A percentile compares a stretch with the other conserved stretches of the same genome.
Conservation (phyloP, 345 rosid genomes). For the Gossypium anomalum region DNA sequence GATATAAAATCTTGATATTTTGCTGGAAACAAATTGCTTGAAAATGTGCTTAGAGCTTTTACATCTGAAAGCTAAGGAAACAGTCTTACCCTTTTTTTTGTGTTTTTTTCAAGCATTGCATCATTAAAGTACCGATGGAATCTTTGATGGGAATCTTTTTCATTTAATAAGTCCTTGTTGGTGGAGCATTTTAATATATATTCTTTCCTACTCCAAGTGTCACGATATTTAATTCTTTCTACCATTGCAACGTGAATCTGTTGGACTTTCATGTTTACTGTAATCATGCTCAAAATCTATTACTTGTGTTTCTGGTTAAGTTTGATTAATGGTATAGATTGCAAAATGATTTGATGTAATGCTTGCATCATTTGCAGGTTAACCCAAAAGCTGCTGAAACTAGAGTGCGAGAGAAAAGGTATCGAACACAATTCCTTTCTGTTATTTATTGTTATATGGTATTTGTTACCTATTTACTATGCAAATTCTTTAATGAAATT, state of each 20-base stretch:
- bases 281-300: not conserved
- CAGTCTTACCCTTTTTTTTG: not conserved
- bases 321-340: not conserved
- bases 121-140: not conserved
- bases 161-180: not conserved
- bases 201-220: not conserved
- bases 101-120: not conserved
- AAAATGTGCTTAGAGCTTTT: not conserved
- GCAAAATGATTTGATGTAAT: not conserved
- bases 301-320: not conserved
- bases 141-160: not conserved
- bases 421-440: not conserved
- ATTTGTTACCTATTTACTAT: not conserved
- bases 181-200: not conserved
- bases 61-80: not conserved
- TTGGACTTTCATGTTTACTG: not conserved
- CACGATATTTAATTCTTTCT: not conserved
- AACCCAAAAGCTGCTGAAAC: constrained; percentile 96
- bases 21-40: not conserved
- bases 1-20: not conserved
- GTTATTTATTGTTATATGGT: not conserved
- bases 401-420: constrained; percentile 75
- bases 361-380: constrained; percentile 43
- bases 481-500: not conserved
- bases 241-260: not conserved